Conservation (phyloP, 2,329 filamentous ascomycete species). For the Claviceps sp. region DNA sequence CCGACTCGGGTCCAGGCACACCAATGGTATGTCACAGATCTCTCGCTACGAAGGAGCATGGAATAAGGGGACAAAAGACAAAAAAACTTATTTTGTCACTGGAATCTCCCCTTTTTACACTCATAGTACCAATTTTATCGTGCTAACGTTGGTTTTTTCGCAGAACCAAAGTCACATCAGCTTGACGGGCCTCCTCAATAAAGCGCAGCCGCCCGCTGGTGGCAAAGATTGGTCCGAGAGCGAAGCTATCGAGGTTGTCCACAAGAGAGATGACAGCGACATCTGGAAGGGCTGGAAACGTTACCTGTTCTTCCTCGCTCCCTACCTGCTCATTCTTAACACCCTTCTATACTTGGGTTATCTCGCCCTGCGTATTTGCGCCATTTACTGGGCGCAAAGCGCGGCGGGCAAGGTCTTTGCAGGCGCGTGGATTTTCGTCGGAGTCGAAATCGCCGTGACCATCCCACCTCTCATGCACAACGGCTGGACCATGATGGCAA, state of each 20-base stretch:
- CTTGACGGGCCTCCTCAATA: conserved; percentile 25
- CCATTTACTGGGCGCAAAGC: conserved; percentile 37
- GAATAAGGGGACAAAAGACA: too few species aligned
- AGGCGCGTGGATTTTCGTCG: conserved; percentile 44
- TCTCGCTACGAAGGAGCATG: too few species aligned
- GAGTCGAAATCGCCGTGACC: conserved; percentile 37
- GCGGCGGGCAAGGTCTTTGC: conserved; percentile 25
- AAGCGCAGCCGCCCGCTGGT: conserved; percentile 15
- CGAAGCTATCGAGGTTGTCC: conserved; percentile 24
- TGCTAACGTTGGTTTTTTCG: not conserved
- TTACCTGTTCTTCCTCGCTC: conserved; percentile 23
- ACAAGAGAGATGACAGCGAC: conserved; percentile 29
- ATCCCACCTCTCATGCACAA: conserved; percentile 44
- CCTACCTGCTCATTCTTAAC: conserved; percentile 26
- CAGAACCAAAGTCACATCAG: conserved; percentile 30
- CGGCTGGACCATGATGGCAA: conserved; percentile 41
- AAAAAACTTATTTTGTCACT: fast-evolving
- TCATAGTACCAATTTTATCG: not conserved
- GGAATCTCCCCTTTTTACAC: too few species aligned
- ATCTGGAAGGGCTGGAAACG: conserved; percentile 32
- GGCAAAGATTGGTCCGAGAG: conserved; percentile 20
- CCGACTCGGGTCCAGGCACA: conserved; percentile 7
- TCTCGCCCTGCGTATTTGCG: conserved; percentile 36
- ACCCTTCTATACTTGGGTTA: conserved; percentile 33
- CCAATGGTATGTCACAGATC: conserved; percentile 7